Base-by-base conservation (phyloP, 1,139 yeast genomes). In the Arxiozyma bovina region DNA sequence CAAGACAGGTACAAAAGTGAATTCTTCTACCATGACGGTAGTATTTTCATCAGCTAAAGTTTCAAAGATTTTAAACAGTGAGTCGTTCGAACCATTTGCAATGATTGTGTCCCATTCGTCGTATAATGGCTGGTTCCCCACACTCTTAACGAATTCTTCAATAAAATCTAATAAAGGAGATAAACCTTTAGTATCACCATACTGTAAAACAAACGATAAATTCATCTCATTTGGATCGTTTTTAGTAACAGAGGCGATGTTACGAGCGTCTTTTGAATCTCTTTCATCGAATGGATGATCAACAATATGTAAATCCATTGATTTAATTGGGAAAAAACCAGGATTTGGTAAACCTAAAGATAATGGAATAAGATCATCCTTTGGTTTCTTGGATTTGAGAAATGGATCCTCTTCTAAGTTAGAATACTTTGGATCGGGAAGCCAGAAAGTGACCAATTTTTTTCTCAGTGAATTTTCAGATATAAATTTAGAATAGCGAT, bases 31-130 rank as follows among this genome's bases (percentile, higher is more conserved):
- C 57, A 85, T 69, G 20, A 83, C 73, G 0, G 82, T 76, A 60
- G 83, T 86, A 30, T 76, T 80, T 44, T 62, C 65, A 61, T 83
- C 81, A 52, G 83, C 71, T 27, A 83, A 65, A 27, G 80, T 74
- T 60, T 85, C 84, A 45, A 78, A 75, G 15, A 81, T 75, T 60
- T 84, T 80, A 63, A 79, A 81, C 58, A 83, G 70, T 1, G 87
- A 83, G 63, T 84, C 89, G 42, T 85, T 83, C 4, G 87, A 83
- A n/a, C 90, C 90, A 22, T 77, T 75, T 48, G 83, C 75, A 25
- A 82, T 61, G n/a, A 78, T 70, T 3, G 76, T 69, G 53, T 73
- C 74, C 88, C 88, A 84, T 15, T 51, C 53, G 11, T 50, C 54
- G 61, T 77, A 81, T 0, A 67, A 74, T 1, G 86, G 87, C 45